phyloP scores from a whole-genome alignment of 2,329 filamentous ascomycete genomes.

The Alternaria sp. region DNA sequence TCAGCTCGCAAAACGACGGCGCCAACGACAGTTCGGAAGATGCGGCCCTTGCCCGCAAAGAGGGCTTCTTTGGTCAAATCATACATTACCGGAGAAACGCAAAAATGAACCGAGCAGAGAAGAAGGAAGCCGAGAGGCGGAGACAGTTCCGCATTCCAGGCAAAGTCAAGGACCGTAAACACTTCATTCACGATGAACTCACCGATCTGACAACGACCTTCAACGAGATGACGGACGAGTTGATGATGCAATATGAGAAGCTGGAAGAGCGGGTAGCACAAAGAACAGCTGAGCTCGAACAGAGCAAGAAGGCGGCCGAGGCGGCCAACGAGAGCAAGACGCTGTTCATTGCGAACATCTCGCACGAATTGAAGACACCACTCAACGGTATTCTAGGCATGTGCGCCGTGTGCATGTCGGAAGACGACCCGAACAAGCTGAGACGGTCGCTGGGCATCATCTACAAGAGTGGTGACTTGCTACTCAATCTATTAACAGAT shows the following conservation, averaged over 20 bases:
- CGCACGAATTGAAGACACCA: conserved; percentile 86
- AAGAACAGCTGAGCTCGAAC: conserved; percentile 81
- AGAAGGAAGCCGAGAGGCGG: conserved; percentile 49
- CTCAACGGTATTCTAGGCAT: conserved; percentile 95
- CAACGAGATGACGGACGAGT: conserved; percentile 92
- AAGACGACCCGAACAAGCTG: conserved; percentile 77
- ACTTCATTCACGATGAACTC: conserved; percentile 80
- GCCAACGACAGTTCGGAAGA: conserved; percentile 57
- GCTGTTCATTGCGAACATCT: conserved; percentile 94
- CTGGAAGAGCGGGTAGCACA: conserved; percentile 85
- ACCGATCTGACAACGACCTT: conserved; percentile 85
- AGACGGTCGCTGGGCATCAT: conserved; percentile 86
- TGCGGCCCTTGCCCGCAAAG: conserved; percentile 54
- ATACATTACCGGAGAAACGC: conserved; percentile 41
- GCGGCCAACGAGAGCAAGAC: conserved; percentile 98
- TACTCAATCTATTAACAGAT: conserved; percentile 87
- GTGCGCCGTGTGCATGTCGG: conserved; percentile 91
- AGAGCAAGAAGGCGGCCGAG: conserved; percentile 90
- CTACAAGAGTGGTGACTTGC: conserved; percentile 84
- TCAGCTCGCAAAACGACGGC: conserved; percentile 45
- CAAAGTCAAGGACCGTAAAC: conserved; percentile 77
- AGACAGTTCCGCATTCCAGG: conserved; percentile 81
- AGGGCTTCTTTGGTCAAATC: conserved; percentile 53
- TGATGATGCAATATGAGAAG: conserved; percentile 83
- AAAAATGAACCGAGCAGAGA: conserved; percentile 45